These are phyloP conservation scores for Aspergillus sp. DNA, from an alignment of 2,329 filamentous ascomycete species.

Conservation along the genomic window DNA sequence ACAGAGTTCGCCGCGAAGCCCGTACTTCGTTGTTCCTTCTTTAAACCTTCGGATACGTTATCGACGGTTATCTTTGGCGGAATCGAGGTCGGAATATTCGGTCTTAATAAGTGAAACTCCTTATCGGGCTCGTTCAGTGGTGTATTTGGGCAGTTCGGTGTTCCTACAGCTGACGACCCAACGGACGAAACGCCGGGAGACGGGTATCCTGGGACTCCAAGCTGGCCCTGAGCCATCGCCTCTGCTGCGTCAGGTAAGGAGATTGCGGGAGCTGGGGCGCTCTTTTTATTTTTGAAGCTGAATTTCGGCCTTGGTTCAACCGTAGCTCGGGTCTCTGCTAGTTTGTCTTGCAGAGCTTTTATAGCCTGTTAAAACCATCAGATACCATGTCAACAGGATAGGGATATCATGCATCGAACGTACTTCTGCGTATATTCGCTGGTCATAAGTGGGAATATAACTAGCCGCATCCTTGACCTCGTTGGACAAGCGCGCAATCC, in stretches of 20 bases:
- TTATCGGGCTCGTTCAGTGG: slow-evolving; percentile 36
- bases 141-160: slow-evolving; percentile 37
- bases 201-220: slow-evolving; percentile 43
- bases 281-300: slow-evolving; percentile 70
- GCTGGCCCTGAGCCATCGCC: slow-evolving; percentile 50
- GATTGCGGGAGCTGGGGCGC: slow-evolving; percentile 47
- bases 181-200: slow-evolving; percentile 44
- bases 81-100: slow-evolving; percentile 36
- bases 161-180: slow-evolving; percentile 37
- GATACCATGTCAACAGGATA: background rate
- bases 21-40: slow-evolving; percentile 16
- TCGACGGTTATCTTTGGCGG: slow-evolving; percentile 27
- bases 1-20: slow-evolving; percentile 56
- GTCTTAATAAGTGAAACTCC: slow-evolving; percentile 32
- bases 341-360: slow-evolving; percentile 75
- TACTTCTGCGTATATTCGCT: slow-evolving; percentile 80
- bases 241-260: slow-evolving; percentile 59
- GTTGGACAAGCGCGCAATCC: slow-evolving; percentile 76
- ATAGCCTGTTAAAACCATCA: slow-evolving; percentile 58
- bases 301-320: slow-evolving; percentile 78
- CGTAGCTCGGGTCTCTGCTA: slow-evolving; percentile 67
- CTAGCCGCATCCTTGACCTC: slow-evolving; percentile 81
- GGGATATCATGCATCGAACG: background rate
- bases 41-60: slow-evolving; percentile 23
- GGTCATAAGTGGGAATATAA: slow-evolving; percentile 85